Base-by-base conservation (phyloP, 352 stramenopile genomes). In the Globisporangium spinosum region DNA sequence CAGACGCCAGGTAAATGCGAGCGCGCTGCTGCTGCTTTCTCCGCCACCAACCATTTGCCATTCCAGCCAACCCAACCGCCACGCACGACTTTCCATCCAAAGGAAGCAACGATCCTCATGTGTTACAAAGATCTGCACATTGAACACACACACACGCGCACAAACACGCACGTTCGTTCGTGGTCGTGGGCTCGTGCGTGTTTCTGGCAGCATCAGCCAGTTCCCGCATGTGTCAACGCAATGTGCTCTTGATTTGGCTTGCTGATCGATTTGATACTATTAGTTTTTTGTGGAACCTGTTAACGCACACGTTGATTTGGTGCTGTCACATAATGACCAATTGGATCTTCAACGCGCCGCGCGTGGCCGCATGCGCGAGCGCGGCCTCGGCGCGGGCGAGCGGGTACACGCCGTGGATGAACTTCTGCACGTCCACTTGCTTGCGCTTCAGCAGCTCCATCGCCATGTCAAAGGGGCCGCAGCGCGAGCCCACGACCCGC, bases 321-420 rank as follows among this genome's bases (percentile, higher is more conserved):
- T 7, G 40, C 2, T 49, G 40, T 59, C 32, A 65, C 43, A 25
- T 15, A 4, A 89, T 74, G 32, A 84, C 64, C 56, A 91, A 62
- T 66, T 91, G 83, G 54, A 91, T 83, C 73, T 91, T 90, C 25
- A 90, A 68, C 43, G 74, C 72, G 20, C 83, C 83, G 29, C 75
- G 77, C 69, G 74, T 71, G 3, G 59, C 68, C 7, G 83, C 83
- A 40, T 89, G 80, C 29, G 69, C 74, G 53, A 90, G 74, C 59
- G 83, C 83, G 23, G 64, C 73, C 32, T 78, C 65, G 7, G 72
- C 76, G 63, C 75, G 77, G n/a, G 70, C 72, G 12, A 93, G 74
- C 65, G 85, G 80, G 65, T 87, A 90, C 53, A 80, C 77, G 34
- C 77, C 83, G 58, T 82, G 72, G 65, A 89, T 83, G 70, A 85